These are phyloP conservation scores for Malus sieversii DNA, from an alignment of 306 rosid genomes.

Conservation along the genomic window DNA sequence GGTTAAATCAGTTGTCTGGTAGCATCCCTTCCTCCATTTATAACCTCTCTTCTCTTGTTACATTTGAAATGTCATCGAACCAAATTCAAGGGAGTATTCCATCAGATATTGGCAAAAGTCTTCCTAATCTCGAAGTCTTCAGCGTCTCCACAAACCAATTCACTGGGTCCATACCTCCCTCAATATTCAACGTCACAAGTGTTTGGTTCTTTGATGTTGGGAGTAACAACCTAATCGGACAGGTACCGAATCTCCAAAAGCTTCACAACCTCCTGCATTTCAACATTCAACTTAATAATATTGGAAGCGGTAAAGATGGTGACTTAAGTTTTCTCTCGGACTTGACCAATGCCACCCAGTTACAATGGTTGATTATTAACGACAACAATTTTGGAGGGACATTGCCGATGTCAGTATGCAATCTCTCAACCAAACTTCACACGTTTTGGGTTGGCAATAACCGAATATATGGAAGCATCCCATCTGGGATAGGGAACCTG, in stretches of 20 bases:
- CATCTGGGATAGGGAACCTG: not conserved
- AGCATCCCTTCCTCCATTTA: not conserved
- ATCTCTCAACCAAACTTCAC: not conserved
- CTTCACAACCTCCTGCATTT: not conserved
- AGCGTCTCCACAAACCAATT: accelerated
- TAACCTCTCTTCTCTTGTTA: not conserved
- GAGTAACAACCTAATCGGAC: not conserved
- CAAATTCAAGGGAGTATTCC: not conserved
- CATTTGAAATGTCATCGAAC: not conserved
- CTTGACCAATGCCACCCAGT: not conserved
- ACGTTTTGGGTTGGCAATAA: accelerated
- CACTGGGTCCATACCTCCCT: not conserved
- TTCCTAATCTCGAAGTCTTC: not conserved
- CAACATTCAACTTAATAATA: not conserved
- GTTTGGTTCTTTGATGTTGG: accelerated
- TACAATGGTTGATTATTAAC: accelerated
- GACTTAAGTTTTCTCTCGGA: not conserved
- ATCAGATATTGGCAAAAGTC: not conserved
- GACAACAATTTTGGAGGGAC: not conserved
- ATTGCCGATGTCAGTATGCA: not conserved
- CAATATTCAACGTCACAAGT: not conserved
- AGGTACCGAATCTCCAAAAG: not conserved
- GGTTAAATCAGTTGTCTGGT: not conserved
- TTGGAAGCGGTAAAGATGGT: not conserved
- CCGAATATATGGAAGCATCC: slow-evolving; percentile 6